Evolutionary conservation across 306 rosid species (phyloP).

Genomic region (Vicia sativa): DNA sequence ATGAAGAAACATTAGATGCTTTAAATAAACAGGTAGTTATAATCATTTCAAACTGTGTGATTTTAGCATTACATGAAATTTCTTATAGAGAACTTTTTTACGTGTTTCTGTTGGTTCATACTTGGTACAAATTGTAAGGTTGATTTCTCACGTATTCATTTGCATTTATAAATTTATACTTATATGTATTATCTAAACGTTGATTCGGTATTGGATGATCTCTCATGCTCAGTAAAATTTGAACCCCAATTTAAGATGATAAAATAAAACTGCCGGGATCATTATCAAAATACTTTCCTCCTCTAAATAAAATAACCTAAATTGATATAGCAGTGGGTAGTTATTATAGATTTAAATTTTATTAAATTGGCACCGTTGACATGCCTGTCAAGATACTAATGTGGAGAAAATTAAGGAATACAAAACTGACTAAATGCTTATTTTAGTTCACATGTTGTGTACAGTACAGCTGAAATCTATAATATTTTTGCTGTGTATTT

Average conservation of each 20-base stretch:
- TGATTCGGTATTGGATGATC: constrained; percentile 20
- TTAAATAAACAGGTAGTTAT: constrained; percentile 97
- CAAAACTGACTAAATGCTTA: background rate
- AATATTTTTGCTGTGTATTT: constrained; percentile 9
- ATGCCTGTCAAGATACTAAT: background rate
- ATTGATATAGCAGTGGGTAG: background rate
- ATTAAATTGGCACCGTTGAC: background rate
- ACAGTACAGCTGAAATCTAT: constrained; percentile 15
- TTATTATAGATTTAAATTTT: constrained; percentile 7
- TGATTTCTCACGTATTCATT: constrained; percentile 27
- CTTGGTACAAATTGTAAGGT: constrained; percentile 9
- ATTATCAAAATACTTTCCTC: constrained; percentile 18
- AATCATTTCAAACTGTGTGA: constrained; percentile 6
- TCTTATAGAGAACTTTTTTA: constrained; percentile 7
- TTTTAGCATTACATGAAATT: constrained; percentile 1
- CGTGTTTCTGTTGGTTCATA: constrained; percentile 26
- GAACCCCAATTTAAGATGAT: background rate
- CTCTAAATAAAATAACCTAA: constrained; percentile 8
- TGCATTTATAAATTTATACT: constrained; percentile 8
- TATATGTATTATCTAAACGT: constrained; percentile 21
- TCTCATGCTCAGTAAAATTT: constrained; percentile 17
- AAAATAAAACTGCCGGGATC: constrained; percentile 7
- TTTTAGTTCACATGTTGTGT: constrained; percentile 18
- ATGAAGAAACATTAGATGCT: constrained; percentile 97
- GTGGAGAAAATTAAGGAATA: background rate